Evolutionary conservation across 192 early-diverging fungal species (phyloP).

Genomic region (Coemansia aciculifera): DNA sequence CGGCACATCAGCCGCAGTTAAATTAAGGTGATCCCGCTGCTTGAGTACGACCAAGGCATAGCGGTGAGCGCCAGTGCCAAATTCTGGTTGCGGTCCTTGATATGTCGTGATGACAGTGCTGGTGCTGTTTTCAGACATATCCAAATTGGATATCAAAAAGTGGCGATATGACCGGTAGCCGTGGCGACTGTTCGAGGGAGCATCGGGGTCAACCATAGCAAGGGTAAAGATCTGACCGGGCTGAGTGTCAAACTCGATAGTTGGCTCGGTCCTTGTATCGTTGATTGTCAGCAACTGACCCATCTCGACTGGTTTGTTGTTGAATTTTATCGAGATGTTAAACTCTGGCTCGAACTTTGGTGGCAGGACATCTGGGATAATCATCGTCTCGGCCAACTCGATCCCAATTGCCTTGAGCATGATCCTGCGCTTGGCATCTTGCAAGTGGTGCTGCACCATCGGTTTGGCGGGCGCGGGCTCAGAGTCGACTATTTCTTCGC

Average conservation of each 20-base stretch:
- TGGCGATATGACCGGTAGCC: slow-evolving; percentile 39
- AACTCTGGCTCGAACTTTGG: slow-evolving; percentile 31
- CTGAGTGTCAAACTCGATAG: slow-evolving; percentile 32
- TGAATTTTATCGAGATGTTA: slow-evolving; percentile 16
- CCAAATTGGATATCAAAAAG: slow-evolving; percentile 33
- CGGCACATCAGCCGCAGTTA: slow-evolving; percentile 13
- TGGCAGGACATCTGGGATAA: slow-evolving; percentile 32
- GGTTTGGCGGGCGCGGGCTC: not conserved
- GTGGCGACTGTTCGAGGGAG: slow-evolving; percentile 22
- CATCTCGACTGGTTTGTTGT: slow-evolving; percentile 14
- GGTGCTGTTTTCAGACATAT: not conserved
- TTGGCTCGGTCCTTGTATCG: slow-evolving; percentile 24
- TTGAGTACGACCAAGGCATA: slow-evolving; percentile 31
- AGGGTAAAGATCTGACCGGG: slow-evolving; percentile 22
- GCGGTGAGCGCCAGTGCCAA: slow-evolving; percentile 27
- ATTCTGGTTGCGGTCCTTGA: slow-evolving; percentile 17
- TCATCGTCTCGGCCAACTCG: not conserved
- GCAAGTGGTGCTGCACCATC: not conserved
- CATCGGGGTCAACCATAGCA: slow-evolving; percentile 39
- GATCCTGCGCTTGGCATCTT: slow-evolving; percentile 9
- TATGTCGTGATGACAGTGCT: slow-evolving; percentile 23
- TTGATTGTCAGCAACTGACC: slow-evolving; percentile 34
- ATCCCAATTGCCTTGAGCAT: slow-evolving; percentile 6
- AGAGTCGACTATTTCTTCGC: not conserved
- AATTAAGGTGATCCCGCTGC: slow-evolving; percentile 16